Conservation (phyloP, 2,329 filamentous ascomycete species). For the Alternaria solani region DNA sequence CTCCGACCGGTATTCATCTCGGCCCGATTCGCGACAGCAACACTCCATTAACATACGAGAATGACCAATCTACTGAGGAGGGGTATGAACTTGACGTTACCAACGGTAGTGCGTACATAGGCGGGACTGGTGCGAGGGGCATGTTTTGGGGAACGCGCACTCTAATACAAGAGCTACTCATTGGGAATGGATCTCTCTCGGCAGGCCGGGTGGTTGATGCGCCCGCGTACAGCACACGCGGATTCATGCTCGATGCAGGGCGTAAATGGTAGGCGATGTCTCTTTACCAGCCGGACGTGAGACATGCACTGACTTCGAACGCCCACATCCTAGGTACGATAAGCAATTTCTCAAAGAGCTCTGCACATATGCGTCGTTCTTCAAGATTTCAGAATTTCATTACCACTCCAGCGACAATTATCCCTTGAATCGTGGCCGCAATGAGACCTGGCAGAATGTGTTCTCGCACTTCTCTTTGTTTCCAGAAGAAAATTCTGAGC, state of each 20-base stretch:
- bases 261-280: conserved; percentile 48
- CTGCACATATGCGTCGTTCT: conserved; percentile 57
- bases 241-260: conserved; percentile 57
- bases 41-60: conserved; percentile 55
- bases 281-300: neutral
- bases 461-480: conserved; percentile 57
- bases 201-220: conserved; percentile 48
- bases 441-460: conserved; percentile 57
- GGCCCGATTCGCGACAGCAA: conserved; percentile 41
- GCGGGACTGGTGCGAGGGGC: conserved; percentile 55
- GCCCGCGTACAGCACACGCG: conserved; percentile 56
- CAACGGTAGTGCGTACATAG: conserved; percentile 47
- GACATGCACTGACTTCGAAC: neutral
- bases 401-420: conserved; percentile 62
- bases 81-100: conserved; percentile 58
- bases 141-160: conserved; percentile 60
- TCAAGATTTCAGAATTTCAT: conserved; percentile 61
- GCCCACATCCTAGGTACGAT: conserved; percentile 34
- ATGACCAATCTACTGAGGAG: conserved; percentile 58
- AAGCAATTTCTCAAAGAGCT: conserved; percentile 54
- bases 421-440: conserved; percentile 57
- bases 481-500: conserved; percentile 45
- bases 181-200: conserved; percentile 46
- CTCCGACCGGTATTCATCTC: conserved; percentile 56
- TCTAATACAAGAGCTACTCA: conserved; percentile 54